Conservation (phyloP, 495 filamentous ascomycete species). For the Penicillium cosmopolitanum region DNA sequence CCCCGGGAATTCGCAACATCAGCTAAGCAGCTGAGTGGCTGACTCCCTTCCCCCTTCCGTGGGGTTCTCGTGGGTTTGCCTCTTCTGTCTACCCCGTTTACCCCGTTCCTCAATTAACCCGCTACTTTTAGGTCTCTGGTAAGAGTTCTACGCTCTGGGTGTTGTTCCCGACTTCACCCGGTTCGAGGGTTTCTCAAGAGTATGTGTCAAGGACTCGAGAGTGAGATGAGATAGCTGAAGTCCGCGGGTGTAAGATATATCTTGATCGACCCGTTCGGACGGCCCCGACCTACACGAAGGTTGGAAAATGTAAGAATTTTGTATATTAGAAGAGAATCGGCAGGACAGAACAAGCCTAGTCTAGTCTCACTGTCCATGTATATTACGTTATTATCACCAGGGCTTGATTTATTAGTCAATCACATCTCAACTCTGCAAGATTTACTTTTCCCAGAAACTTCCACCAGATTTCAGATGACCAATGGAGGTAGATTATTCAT, state of each 20-base stretch:
- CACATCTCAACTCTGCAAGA: no score
- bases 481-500: no score
- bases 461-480: no score
- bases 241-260: not conserved
- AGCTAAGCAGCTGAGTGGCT: constrained; percentile 18
- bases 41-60: constrained; percentile 4
- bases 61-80: constrained; percentile 17
- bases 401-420: no score
- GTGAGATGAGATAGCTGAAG: not conserved
- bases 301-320: no score
- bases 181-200: not conserved
- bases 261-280: not conserved
- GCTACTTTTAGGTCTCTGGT: not conserved
- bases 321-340: no score
- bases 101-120: constrained; percentile 2
- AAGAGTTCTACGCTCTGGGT: not conserved
- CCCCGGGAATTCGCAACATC: constrained; percentile 84
- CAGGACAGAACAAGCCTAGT: no score
- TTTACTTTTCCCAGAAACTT: no score
- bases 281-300: no score
- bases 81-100: not conserved
- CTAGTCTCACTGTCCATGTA: no score
- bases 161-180: not conserved
- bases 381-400: no score
- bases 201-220: not conserved